Conservation (phyloP, 78 protist genomes). For the Emiliania huxleyi region DNA sequence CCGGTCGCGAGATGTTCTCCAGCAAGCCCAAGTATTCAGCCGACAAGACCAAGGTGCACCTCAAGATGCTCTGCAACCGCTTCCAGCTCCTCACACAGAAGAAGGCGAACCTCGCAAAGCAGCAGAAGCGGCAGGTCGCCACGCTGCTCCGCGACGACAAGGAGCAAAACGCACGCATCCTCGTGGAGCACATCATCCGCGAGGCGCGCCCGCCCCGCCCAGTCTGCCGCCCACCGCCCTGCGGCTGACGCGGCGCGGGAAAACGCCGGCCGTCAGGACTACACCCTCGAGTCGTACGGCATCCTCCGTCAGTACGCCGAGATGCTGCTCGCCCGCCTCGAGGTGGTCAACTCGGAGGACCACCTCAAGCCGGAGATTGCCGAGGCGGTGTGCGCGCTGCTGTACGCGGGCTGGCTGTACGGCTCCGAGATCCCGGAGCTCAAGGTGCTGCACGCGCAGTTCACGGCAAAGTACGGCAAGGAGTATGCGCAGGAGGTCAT, state of each 20-base stretch:
- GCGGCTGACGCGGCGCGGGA: no score
- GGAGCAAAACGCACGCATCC: neutral
- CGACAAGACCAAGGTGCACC: neutral
- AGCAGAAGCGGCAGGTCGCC: neutral
- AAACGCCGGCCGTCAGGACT: neutral
- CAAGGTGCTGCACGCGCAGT: neutral
- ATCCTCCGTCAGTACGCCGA: neutral
- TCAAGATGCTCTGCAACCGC: neutral
- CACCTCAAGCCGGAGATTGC: neutral
- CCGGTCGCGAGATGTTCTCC: neutral
- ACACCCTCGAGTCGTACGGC: neutral
- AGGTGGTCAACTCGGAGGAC: neutral
- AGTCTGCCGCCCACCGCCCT: no score
- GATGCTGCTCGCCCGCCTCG: neutral
- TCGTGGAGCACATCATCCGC: conserved; percentile 19
- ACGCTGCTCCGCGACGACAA: neutral
- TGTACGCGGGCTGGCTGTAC: neutral
- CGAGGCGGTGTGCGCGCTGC: neutral
- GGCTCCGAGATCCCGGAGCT: conserved; percentile 13
- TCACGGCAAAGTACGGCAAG: neutral
- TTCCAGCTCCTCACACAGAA: neutral
- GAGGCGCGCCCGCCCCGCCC: neutral
- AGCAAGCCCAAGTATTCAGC: neutral
- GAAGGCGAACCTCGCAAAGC: neutral
- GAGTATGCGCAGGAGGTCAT: neutral